Base-by-base conservation (phyloP, 2,329 filamentous ascomycete genomes). In the Shiraia bambusicola region DNA sequence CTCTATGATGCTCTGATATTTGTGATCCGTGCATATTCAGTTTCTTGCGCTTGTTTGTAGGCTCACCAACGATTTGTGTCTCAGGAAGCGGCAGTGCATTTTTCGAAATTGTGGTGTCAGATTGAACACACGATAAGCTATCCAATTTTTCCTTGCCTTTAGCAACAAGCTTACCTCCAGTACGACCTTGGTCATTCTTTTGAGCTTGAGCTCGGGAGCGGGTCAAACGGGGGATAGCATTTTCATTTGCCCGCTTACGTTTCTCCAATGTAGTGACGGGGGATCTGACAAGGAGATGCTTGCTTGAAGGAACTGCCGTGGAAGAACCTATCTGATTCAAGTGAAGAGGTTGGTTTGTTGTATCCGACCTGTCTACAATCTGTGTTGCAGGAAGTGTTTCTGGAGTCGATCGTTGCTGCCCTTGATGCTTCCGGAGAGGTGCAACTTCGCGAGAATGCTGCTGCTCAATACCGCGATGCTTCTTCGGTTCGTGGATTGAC, bases 51-150 rank as follows among this genome's bases (percentile, higher is more conserved):
- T 40, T 41, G 13, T 8, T 28, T 24, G 29, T 28, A 6, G 28
- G 24, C 13, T 35, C 30, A 2, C n/a, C 14, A 1, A 26, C 12
- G 2, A 28, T 4, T 13, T 27, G 39, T 6, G 22, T 39, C 7
- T 40, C 28, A 11, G 8, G 11, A 15, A 13, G 5, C 10, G 8
- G 10, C 7, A 10, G 15, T 11, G 13, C n/a, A 9, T 34, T 10
- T n/a, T 34, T 34, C n/a, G 11, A n/a, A 9, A 9, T 25, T 2
- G n/a, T 10, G 9, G 14, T 15, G 15, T 24, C 8, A 4, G 25
- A 8, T 4, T 34, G 16, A 6, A 11, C 16, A 8, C 85, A 34
- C 16, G 16, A 30, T 14, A 32, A 6, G 13, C 33, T 32, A 9
- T 27, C 24, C 8, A 13, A 29, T 6, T 26, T 28, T 14, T 22